phyloP scores from a whole-genome alignment of 169 alveolate species.

The Plasmodium ovale region DNA sequence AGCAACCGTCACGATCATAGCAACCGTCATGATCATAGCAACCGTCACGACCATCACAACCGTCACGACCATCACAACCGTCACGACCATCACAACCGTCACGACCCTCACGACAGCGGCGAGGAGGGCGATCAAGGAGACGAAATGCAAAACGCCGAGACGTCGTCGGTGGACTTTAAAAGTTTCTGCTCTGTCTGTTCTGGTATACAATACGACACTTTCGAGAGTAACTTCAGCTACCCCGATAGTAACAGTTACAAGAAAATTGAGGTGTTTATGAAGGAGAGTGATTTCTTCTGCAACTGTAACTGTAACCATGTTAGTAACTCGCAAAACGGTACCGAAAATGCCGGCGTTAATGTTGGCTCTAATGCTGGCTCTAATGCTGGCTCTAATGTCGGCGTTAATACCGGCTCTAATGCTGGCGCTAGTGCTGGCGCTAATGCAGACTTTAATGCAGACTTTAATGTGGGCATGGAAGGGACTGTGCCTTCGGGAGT shows the following conservation, averaged over 20 bases:
- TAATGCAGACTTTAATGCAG: too few relatives aligned
- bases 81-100: too few relatives aligned
- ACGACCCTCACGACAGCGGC: not conserved
- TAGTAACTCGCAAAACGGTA: conserved; percentile 2
- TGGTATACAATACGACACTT: conserved; percentile 45
- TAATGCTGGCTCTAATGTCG: too few relatives aligned
- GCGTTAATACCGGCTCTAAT: too few relatives aligned
- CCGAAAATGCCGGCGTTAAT: too few relatives aligned
- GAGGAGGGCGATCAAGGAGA: not conserved
- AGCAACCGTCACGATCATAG: not conserved
- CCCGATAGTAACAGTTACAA: conserved; percentile 9
- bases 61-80: not conserved
- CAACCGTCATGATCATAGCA: not conserved
- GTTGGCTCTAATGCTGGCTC: too few relatives aligned
- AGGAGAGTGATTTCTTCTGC: conserved; percentile 73
- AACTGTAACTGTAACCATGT: conserved; percentile 25
- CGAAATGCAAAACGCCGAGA: conserved; percentile 14
- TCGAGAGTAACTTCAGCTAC: conserved; percentile 2
- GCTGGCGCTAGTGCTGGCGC: too few relatives aligned
- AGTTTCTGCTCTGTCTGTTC: conserved; percentile 56
- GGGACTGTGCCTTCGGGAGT: not conserved
- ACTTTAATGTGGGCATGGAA: too few relatives aligned
- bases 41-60: not conserved
- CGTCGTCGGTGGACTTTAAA: conserved; percentile 22
- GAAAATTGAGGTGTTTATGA: conserved; percentile 31